Evolutionary conservation across 2,329 filamentous ascomycete genomes (phyloP), one percentile per base, ranked within the genome.

Genomic region (Diaporthe helianthi): DNA sequence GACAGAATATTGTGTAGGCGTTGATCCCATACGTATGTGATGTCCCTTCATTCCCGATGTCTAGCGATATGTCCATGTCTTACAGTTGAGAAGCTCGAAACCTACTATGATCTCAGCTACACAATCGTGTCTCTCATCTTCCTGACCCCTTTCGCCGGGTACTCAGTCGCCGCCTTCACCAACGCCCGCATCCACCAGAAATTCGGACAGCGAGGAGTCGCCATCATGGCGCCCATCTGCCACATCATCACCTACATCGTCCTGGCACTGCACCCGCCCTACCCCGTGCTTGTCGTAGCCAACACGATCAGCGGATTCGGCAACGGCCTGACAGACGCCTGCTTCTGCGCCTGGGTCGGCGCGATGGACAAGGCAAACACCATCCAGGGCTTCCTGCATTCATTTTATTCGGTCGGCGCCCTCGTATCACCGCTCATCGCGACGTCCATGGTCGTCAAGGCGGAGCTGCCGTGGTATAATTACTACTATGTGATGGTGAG

Each of bases 361-460:
- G 91, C 90, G 74, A 92, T 95, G 89, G 84, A 87, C 15, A 87
- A 88, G 69, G 81, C 91, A 9, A 94, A 94, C 76, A 89, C 94
- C 76, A 81, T 95, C 1, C 84, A 93, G 1, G 92, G 92, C 1
- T 84, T 93, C 69, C 79, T 94, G 31, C 92, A 94, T 76, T 90
- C 87, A 0, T 87, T 87, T 46, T 95, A 93, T 75, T 91, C 91
- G 0, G 75, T 92, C 0, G 92, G 92, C 0, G 92, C 89, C 1
- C 90, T 90, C 0, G 81, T 93, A 15, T 83, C 86, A 3, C 92
- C 92, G 0, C 78, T 94, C 8, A 84, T 93, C 70, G 91, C 92
- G 1, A 93, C 92, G 0, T 85, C 86, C 5, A 89, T 95, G 86
- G 87, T 94, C 44, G 89, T 90, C 0, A 88, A 88, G 72, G 87